Percentiles rank a stretch among this genome's conserved stretches.
Conservation (phyloP, 371 early-diverging fungal genomes). For the Zychaea mexicana region DNA sequence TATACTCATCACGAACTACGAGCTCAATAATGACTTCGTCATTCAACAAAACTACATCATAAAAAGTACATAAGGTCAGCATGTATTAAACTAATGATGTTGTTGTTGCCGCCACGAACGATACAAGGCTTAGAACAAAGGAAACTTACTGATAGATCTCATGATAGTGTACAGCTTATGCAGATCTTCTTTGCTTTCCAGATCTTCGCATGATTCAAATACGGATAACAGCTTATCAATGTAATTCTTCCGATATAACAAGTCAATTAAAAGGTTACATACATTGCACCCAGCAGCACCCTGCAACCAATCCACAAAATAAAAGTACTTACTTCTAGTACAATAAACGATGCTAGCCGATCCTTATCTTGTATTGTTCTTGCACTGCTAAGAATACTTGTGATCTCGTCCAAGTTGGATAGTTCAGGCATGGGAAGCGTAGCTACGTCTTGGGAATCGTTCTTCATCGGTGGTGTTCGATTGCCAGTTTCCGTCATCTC, state of each 20-base stretch:
- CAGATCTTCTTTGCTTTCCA: slow-evolving; percentile 76
- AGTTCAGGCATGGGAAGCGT: slow-evolving; percentile 64
- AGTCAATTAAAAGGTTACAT: slow-evolving; percentile 1
- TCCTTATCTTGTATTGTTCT: slow-evolving; percentile 52
- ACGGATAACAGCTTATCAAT: slow-evolving; percentile 72
- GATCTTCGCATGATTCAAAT: slow-evolving; percentile 82
- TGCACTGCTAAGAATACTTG: slow-evolving; percentile 48
- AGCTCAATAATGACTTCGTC: slow-evolving; percentile 63
- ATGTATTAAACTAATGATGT: too few species aligned
- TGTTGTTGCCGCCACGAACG: too few species aligned
- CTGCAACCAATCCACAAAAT: too few species aligned
- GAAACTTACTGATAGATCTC: slow-evolving; percentile 68
- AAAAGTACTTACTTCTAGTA: slow-evolving; percentile 42
- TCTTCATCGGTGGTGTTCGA: slow-evolving; percentile 5
- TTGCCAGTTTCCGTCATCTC: too few species aligned
- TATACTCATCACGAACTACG: slow-evolving; percentile 72
- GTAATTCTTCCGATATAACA: slow-evolving; percentile 51
- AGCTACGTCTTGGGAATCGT: slow-evolving; percentile 19
- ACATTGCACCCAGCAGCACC: too few species aligned
- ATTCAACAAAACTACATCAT: slow-evolving; percentile 32
- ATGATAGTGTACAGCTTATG: slow-evolving; percentile 72
- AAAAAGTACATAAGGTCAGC: not conserved
- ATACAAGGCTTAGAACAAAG: too few species aligned
- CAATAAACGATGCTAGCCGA: slow-evolving; percentile 47
- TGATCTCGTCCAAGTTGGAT: slow-evolving; percentile 67